A percentile compares a stretch with the other conserved stretches of the same genome.
Conservation (phyloP, 2,329 filamentous ascomycete genomes). For the Colletotrichum shisoi region DNA sequence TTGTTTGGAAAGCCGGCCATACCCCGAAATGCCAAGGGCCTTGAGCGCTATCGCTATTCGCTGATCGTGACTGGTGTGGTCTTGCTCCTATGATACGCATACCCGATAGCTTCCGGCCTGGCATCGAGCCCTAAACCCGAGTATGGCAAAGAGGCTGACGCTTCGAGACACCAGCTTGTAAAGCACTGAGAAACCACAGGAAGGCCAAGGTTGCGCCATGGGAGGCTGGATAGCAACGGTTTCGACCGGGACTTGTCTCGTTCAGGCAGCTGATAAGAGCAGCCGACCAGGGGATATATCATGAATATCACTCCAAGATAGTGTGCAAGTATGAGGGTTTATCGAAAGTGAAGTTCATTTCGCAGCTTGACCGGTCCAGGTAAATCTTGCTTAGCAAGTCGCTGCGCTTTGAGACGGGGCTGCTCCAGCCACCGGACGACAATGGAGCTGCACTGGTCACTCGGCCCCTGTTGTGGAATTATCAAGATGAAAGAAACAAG, state of each 20-base stretch:
- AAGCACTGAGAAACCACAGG: slow-evolving; percentile 5
- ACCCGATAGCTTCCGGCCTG: neutral
- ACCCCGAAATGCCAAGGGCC: neutral
- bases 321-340: neutral
- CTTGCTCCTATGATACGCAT: neutral
- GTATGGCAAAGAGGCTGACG: neutral
- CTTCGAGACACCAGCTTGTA: neutral
- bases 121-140: slow-evolving; percentile 1
- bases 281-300: neutral
- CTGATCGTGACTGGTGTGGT: neutral
- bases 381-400: neutral
- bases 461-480: neutral
- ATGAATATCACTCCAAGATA: neutral
- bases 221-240: slow-evolving; percentile 7
- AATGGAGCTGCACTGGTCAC: neutral
- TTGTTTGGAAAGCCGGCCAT: neutral
- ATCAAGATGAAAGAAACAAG: neutral
- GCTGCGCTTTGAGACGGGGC: neutral
- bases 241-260: slow-evolving; percentile 21
- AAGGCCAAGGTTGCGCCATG: neutral
- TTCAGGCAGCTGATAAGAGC: slow-evolving; percentile 22
- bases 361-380: neutral
- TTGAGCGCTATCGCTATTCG: neutral
- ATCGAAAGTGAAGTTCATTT: neutral
- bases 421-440: neutral